These are phyloP conservation scores for Globisporangium parvum DNA, from an alignment of 352 stramenopile genomes.

Conservation along the genomic window DNA sequence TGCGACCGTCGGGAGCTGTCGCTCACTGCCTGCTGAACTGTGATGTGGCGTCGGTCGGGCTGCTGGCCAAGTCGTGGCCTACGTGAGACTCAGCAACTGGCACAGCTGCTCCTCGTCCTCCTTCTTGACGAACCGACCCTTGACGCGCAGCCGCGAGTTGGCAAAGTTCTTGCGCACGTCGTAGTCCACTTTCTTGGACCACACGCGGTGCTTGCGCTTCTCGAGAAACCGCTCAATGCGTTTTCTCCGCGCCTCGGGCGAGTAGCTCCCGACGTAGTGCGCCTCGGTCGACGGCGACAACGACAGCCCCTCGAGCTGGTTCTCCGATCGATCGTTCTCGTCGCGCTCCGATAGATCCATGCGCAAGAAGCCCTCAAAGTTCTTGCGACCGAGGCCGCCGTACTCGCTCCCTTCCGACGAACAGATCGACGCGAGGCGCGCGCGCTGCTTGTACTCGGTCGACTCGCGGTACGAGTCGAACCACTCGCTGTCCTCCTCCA, in stretches of 20 bases:
- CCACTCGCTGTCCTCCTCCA: conserved; percentile 59
- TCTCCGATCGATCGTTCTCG: conserved; percentile 27
- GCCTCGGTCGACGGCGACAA: conserved; percentile 18
- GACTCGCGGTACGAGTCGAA: conserved; percentile 48
- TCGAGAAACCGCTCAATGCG: conserved; percentile 88
- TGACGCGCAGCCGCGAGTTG: conserved; percentile 95
- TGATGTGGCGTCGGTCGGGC: not conserved
- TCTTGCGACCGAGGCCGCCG: conserved; percentile 57
- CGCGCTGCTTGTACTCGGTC: conserved; percentile 65
- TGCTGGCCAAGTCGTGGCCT: conserved; percentile 4
- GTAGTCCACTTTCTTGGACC: conserved; percentile 98
- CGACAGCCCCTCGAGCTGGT: conserved; percentile 20
- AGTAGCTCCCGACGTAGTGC: conserved; percentile 88
- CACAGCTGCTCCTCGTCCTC: conserved; percentile 93
- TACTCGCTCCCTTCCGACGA: conserved; percentile 77
- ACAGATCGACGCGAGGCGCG: conserved; percentile 62
- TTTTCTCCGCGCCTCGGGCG: conserved; percentile 75
- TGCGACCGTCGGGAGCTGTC: not conserved
- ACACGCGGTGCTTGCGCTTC: conserved; percentile 91
- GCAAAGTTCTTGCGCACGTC: conserved; percentile 99
- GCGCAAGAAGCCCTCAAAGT: conserved; percentile 73
- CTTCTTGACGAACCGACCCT: conserved; percentile 98
- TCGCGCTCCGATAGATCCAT: conserved; percentile 67
- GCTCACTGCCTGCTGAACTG: not conserved
- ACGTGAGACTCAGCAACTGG: conserved; percentile 76